Base-by-base conservation (phyloP, 139 green algal genomes). In the Haematococcus lacustris region DNA sequence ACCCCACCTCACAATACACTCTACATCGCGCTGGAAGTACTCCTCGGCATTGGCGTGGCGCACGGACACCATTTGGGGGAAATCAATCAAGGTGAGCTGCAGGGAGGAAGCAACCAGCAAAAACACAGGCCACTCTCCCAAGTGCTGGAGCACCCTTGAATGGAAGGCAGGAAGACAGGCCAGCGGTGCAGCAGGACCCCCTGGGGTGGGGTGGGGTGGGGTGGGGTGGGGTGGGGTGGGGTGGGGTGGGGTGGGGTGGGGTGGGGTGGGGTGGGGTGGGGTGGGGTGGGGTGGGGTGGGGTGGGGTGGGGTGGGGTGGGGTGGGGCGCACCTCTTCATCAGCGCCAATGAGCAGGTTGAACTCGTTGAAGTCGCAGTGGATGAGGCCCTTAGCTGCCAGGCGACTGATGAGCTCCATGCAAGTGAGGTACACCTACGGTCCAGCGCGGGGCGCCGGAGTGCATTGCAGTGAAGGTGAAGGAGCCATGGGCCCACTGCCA, bases 301-400 rank as follows among this genome's bases (percentile, higher is more conserved):
- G n/a, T n/a, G n/a, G n/a, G n/a, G n/a, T n/a, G n/a, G n/a, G n/a
- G n/a, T n/a, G n/a, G n/a, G n/a, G n/a, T n/a, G n/a, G n/a, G n/a
- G n/a, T n/a, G n/a, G n/a, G n/a, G n/a, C 66, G 7, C 28, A 74
- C 53, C 53, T 66, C 69, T 28, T 67, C 74, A 0, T 78, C 61
- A 30, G 83, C 77, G 57, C 68, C 64, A 41, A 86, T 85, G 69
- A 97, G 75, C 25, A 97, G 74, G 75, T 99, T 99, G 86, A 99
- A 99, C 80, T 99, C 96, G 80, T 99, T 99, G 86, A 95, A 98
- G 86, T 99, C 96, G 83, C 95, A 98, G 86, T 99, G 96, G 35
- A 99, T 86, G 2, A 99, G 86, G 26, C 96, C 96, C 70, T 86
- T 83, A 33, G 41, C 67, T 0, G 85, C 87, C 66, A 98, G 79